Percentiles rank a stretch among this genome's conserved stretches.
These are phyloP conservation scores for Suillus plorans DNA, from an alignment of 768 basidiomycete genomes.

Conservation along the genomic window DNA sequence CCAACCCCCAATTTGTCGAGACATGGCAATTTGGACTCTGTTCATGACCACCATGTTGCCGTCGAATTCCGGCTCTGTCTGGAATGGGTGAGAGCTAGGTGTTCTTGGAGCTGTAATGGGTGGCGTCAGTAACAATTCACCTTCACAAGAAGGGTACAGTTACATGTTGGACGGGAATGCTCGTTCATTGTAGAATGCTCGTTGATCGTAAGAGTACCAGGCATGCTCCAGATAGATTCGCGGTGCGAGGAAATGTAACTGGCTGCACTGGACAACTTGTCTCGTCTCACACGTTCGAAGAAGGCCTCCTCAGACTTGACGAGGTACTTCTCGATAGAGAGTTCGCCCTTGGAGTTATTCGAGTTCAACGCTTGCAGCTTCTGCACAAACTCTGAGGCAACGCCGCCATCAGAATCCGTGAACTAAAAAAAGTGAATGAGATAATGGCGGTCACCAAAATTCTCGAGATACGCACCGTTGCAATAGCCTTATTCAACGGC, in stretches of 20 bases:
- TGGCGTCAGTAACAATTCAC: constrained; percentile 7
- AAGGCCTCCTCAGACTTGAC: constrained; percentile 91
- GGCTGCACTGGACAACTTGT: constrained; percentile 81
- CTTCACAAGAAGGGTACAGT: constrained; percentile 30
- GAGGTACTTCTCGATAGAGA: constrained; percentile 91
- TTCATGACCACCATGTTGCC: constrained; percentile 81
- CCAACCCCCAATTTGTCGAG: constrained; percentile 81
- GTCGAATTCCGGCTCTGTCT: constrained; percentile 45
- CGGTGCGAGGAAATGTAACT: constrained; percentile 76
- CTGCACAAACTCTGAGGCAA: constrained; percentile 85
- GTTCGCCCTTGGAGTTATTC: constrained; percentile 86
- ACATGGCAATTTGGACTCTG: constrained; percentile 79
- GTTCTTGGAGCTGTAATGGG: constrained; percentile 33
- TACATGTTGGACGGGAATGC: constrained; percentile 77
- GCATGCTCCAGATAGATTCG: constrained; percentile 81
- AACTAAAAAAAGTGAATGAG: constrained; percentile 49
- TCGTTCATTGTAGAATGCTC: constrained; percentile 39
- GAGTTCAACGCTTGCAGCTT: constrained; percentile 76
- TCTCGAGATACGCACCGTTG: constrained; percentile 54
- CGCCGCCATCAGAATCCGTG: constrained; percentile 91
- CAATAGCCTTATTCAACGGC: constrained; percentile 91
- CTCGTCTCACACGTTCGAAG: constrained; percentile 87
- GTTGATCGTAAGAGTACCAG: constrained; percentile 47
- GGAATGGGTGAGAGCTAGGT: constrained; percentile 54
- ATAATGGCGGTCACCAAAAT: background rate